These are phyloP conservation scores for Vicia villosa DNA, from an alignment of 306 rosid species.

Conservation along the genomic window DNA sequence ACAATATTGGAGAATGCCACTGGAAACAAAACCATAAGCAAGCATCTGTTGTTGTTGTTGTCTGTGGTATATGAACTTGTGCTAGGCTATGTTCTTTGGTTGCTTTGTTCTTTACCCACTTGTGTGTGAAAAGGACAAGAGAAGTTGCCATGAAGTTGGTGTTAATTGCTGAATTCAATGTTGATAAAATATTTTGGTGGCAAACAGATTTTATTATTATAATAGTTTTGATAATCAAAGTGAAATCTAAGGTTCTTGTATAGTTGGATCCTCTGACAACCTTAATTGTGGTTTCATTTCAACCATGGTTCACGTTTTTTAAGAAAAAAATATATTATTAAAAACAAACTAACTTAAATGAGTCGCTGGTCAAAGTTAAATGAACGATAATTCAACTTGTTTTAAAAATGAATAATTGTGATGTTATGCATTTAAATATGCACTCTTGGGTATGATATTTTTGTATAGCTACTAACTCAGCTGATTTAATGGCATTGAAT, in stretches of 20 bases:
- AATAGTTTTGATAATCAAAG: neutral
- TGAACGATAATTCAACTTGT: no score
- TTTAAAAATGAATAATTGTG: no score
- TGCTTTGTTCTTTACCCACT: neutral
- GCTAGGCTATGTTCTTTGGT: neutral
- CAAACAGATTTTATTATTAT: neutral
- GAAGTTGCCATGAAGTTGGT: neutral
- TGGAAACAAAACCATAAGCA: neutral
- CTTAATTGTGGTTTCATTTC: neutral
- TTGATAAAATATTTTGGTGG: constrained; percentile 1
- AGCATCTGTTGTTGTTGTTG: neutral
- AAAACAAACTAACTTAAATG: no score
- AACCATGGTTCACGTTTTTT: neutral
- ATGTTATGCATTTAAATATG: no score
- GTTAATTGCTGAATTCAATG: neutral
- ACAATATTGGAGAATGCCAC: neutral
- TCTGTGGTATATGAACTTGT: neutral
- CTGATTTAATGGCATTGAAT: no score
- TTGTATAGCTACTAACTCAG: no score
- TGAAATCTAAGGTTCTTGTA: neutral
- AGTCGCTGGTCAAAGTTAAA: no score
- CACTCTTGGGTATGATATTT: no score
- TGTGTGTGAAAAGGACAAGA: neutral
- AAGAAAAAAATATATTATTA: no score
- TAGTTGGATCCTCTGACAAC: neutral